Evolutionary conservation across 129 eudicot genomes (phyloP).

Genomic region (Lactuca sativa): DNA sequence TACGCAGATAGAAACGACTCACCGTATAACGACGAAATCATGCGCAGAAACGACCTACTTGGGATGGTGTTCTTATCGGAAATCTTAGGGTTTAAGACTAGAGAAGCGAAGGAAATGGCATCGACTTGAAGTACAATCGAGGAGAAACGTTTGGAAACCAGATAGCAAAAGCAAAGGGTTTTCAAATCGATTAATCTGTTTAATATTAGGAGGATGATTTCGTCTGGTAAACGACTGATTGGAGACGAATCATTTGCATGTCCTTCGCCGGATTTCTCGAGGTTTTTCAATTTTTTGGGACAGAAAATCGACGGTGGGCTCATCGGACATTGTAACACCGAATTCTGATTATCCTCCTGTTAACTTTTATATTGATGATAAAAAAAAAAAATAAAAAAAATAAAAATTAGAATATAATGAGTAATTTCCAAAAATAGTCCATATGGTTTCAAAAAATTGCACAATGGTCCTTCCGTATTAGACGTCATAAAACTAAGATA

Average conservation of each 20-base stretch:
- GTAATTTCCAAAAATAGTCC: too few species aligned
- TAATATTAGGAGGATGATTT: slow-evolving; percentile 26
- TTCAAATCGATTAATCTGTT: slow-evolving; percentile 26
- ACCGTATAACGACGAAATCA: slow-evolving; percentile 33
- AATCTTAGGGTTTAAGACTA: slow-evolving; percentile 8
- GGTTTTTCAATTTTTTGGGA: slow-evolving; percentile 11
- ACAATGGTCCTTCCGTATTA: too few species aligned
- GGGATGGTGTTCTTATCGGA: slow-evolving; percentile 12
- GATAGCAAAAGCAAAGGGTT: slow-evolving; percentile 28
- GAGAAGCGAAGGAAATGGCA: slow-evolving; percentile 26
- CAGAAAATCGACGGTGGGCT: not conserved
- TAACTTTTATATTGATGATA: too few species aligned
- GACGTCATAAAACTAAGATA: too few species aligned
- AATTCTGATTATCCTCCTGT: not conserved
- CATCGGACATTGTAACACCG: not conserved
- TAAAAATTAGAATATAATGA: too few species aligned
- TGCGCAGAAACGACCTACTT: slow-evolving; percentile 23
- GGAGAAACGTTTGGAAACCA: slow-evolving; percentile 35
- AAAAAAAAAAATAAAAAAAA: too few species aligned
- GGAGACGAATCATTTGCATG: slow-evolving; percentile 4
- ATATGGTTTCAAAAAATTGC: too few species aligned
- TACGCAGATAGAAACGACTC: slow-evolving; percentile 29
- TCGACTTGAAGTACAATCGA: not conserved
- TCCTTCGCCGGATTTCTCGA: slow-evolving; percentile 3
- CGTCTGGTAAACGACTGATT: slow-evolving; percentile 34